Base-by-base conservation (phyloP, 2,329 filamentous ascomycete genomes). In the Paecilomyces fulvus region DNA sequence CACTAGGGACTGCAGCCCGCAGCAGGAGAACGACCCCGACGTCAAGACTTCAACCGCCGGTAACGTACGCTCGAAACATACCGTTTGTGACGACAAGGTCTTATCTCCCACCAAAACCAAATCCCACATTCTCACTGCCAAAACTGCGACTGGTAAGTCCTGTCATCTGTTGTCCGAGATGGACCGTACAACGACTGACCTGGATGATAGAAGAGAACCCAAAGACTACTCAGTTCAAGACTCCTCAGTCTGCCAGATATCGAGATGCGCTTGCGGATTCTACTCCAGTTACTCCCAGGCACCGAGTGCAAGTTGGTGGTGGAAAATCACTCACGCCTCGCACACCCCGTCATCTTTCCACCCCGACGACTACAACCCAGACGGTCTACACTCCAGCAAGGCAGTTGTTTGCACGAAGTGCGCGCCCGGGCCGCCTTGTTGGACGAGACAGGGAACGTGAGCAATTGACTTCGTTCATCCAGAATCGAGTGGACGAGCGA, bases 321-420 rank as follows among this genome's bases (percentile, higher is more conserved):
- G 89, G 86, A 60, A 89, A 84, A 67, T 80, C 89, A 33, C 82
- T 87, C 65, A 92, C 89, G 61, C 88, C 92, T 56, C 78, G 87
- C 64, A 95, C 90, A 48, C 89, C 89, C 20, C 84, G 87, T 61
- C 89, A 90, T 11, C 87, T 87, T 10, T 77, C 88, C 6, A 88
- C 89, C 11, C 82, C 83, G 28, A 75, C 83, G 28, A 75, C 75
- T 55, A 77, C 83, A 10, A 77, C 82, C 21, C 84, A 86, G 55
- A 94, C 90, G 0, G 80, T 96, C 37, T 97, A 96, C 72, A 90
- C 94, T 60, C 81, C 86, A 58, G 94, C 91, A 14, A 85, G 92
- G 30, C 90, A 96, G 66, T 75, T 95, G 2, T 99, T 99, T 68
- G 86, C 88, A 6, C 85, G 90, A 52, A 89, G 89, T 60, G 84